These are phyloP conservation scores for Citrullus mucosospermus DNA, from an alignment of 306 rosid genomes.

Conservation along the genomic window DNA sequence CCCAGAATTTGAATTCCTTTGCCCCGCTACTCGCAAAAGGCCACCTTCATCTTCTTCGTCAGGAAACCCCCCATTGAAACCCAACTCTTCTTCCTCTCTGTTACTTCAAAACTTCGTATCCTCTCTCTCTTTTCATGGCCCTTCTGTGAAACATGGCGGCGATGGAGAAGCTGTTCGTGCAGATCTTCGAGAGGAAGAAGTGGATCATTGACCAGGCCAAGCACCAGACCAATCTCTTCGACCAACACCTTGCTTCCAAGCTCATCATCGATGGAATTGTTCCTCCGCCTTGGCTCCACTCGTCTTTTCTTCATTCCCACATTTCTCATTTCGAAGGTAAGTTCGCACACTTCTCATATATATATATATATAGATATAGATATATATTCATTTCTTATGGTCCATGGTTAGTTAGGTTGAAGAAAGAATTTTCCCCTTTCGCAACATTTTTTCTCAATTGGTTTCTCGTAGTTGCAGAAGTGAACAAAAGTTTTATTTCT, in stretches of 20 bases:
- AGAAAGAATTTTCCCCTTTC: neutral
- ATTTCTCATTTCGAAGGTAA: slow-evolving; percentile 38
- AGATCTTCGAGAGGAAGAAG: slow-evolving; percentile 65
- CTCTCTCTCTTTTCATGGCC: slow-evolving; percentile 9
- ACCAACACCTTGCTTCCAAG: slow-evolving; percentile 57
- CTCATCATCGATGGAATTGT: slow-evolving; percentile 61
- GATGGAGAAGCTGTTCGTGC: slow-evolving; percentile 55
- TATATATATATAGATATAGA: too few relatives aligned
- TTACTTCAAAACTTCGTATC: neutral
- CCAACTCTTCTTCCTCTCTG: slow-evolving; percentile 4
- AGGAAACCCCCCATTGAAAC: neutral
- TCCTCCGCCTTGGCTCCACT: slow-evolving; percentile 72
- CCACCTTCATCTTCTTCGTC: neutral
- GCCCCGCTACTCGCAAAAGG: neutral
- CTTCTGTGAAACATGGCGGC: slow-evolving; percentile 26
- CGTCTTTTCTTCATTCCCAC: slow-evolving; percentile 19
- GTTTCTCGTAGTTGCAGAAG: slow-evolving; percentile 24
- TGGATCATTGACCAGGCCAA: slow-evolving; percentile 60
- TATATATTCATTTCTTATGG: neutral
- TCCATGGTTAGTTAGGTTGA: neutral
- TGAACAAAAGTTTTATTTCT: slow-evolving; percentile 29
- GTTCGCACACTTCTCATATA: neutral
- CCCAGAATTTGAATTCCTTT: slow-evolving; percentile 1
- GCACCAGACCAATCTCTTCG: slow-evolving; percentile 53
- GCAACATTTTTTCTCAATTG: neutral